Evolutionary conservation across 225 moss, liverwort and hornwort genomes (phyloP), one percentile per base, ranked within the genome.

Genomic region (Rhytidiadelphus loreus): DNA sequence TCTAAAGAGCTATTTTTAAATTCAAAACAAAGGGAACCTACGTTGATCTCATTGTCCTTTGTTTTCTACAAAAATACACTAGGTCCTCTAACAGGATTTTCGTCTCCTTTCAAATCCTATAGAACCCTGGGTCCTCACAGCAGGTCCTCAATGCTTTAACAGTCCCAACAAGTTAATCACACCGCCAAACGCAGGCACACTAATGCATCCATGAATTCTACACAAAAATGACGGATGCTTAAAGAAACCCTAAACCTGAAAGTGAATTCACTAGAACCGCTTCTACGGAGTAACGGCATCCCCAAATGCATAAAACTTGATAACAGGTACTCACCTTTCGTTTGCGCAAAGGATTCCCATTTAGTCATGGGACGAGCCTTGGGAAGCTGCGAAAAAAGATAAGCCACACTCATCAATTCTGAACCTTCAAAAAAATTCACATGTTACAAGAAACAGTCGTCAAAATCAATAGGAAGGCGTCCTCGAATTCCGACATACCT

Each of bases 341-440:
- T 96, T 91, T 99, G 96, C 16, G 99, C 99, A 90, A 99, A 99
- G 25, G 94, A 88, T 93, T 99, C 99, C 99, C 99, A 99, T 88
- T 97, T 99, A 22, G 99, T 99, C 86, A 95, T 95, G 43, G 92
- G 92, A 85, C 96, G 95, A 76, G 96, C 63, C 88, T 92, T 95
- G 13, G 99, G 97, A 46, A 99, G 87, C 98, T 98, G 96, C 87
- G n/a, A 89, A 80, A 64, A n/a, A 75, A 22, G 13, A 53, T 7
- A 62, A 8, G 19, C 77, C 79, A 66, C 35, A 69, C 86, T 81
- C 63, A 30, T 74, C 60, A 82, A 53, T 57, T 65, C 26, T 32
- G 32, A 74, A 30, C 41, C 13, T 12, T 87, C 66, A 17, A 43
- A 52, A 48, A 33, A 39, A 35, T 32, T 25, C 46, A 80, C 20